Evolutionary conservation across 805 yeast genomes (phyloP), one percentile per base, ranked within the genome.

Genomic region (Candida ficus): DNA sequence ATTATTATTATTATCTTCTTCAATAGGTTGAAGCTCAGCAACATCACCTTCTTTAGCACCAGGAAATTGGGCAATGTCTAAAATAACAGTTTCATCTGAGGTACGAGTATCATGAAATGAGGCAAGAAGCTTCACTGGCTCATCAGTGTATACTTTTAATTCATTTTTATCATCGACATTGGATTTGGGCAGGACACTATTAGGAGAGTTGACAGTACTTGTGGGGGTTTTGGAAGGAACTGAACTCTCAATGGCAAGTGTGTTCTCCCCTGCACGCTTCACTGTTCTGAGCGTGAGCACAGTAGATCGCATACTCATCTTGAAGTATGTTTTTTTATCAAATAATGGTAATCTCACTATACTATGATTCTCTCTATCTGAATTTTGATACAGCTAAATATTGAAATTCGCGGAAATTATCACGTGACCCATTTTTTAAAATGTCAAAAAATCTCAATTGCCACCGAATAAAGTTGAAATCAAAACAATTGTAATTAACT

Each of bases 21-120:
- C 33, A 6, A 36, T 66, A 22, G 73, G 67, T 23, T 80, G 70
- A 33, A 84, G 52, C 57, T 87, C 95, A 18, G 87, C 90, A 7
- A 86, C 61, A 53, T 83, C 86, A 14, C 95, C 96, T n/a, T 71
- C 78, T 39, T 67, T 66, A 1, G 85, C 75, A 1, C 82, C 83
- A 0, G 86, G 83, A 0, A 86, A 48, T 4, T 76, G 63, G 0
- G 66, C 53, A 16, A 79, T 60, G 53, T 87, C 90, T 2, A 89
- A 53, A 34, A 83, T 58, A 3, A 89, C 84, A 28, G 75, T 76
- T 28, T 78, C 80, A 2, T 64, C 32, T 1, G 80, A 75, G 1
- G 73, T 66, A 19, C 86, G 62, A 4, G 74, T 50, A 46, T 89
- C 96, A 54, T 90, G 97, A 50, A 85, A 64, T 1, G 56, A 45